Base-by-base conservation (phyloP, 2,329 filamentous ascomycete genomes). In the Chaetomiaceae sp. region DNA sequence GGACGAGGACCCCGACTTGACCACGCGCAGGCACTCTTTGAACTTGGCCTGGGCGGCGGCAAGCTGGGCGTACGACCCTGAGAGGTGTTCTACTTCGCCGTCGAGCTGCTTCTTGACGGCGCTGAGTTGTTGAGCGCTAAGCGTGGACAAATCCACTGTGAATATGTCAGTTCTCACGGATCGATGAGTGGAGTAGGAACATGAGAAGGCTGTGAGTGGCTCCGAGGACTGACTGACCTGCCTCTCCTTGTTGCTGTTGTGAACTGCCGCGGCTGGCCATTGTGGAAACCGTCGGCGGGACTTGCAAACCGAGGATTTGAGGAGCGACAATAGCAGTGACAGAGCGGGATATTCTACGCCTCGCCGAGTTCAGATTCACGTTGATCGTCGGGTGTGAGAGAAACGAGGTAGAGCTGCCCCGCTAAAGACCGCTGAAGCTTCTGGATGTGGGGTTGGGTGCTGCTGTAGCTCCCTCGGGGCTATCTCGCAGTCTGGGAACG, bases 21-120 rank as follows among this genome's bases (percentile, higher is more conserved):
- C 86, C 42, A 86, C 88, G 41, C 78, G 77, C 29, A 95, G 76
- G 60, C 93, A 98, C 62, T 97, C 91, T 46, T 80, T 79, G 72
- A 98, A 98, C 65, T 94, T 95, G 44, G 81, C 77, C 65, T 97
- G 93, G 2, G 93, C 93, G 42, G 84, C 83, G 54, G 90, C 87
- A 2, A 98, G 81, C 65, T 95, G 93, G 41, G 85, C 77, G 71
- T 95, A 95, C 9, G 93, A 97, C 47, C 74, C 79, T 2, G 88
- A 94, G 56, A 98, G 80, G 71, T 97, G 91, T 65, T 95, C 88
- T 55, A 98, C 84, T 69, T 98, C 93, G 61, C 93, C 84, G 66
- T 95, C 91, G 56, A 98, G 84, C 66, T 96, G 91, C 67, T 93
- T 89, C 75, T 98, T 96, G 57, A 98, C 84, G 59, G 88, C 82